These are phyloP conservation scores for Plasmodium gonderi DNA, from an alignment of 169 alveolate species.

Conservation along the genomic window DNA sequence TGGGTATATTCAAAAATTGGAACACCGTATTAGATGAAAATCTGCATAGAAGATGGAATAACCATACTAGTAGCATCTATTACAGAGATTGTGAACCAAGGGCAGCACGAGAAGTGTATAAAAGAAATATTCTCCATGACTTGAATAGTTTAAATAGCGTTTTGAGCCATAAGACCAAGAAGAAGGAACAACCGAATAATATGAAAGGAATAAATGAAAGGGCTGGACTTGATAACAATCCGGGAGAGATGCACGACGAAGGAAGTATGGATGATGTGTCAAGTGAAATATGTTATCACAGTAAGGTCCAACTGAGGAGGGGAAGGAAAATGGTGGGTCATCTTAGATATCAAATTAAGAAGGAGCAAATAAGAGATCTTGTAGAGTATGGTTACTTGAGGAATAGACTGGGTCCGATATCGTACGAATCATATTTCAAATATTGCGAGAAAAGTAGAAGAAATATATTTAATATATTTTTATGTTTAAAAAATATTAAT, in stretches of 20 bases:
- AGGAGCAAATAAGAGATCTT: too few species aligned
- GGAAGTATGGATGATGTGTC: too few species aligned
- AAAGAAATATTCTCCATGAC: background rate
- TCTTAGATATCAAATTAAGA: too few species aligned
- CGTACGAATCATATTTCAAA: conserved; percentile 4
- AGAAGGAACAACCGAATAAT: too few species aligned
- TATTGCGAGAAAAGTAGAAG: conserved; percentile 4
- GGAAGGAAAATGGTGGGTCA: too few species aligned
- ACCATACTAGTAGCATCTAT: background rate
- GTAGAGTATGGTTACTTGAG: background rate
- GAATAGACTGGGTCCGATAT: background rate
- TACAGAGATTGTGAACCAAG: background rate
- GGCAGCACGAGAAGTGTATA: background rate
- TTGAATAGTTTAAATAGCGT: background rate
- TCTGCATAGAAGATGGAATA: background rate
- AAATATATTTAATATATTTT: conserved; percentile 31
- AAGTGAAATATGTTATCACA: too few species aligned
- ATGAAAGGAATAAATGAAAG: background rate
- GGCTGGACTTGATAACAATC: too few species aligned
- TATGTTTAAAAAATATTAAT: conserved; percentile 26
- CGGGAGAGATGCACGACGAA: too few species aligned
- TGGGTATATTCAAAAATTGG: too few species aligned
- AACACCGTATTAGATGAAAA: too few species aligned
- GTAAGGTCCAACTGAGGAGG: too few species aligned
- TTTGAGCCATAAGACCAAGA: background rate